These are phyloP conservation scores for Phytophthora fragariae DNA, from an alignment of 352 stramenopile genomes.

Conservation along the genomic window DNA sequence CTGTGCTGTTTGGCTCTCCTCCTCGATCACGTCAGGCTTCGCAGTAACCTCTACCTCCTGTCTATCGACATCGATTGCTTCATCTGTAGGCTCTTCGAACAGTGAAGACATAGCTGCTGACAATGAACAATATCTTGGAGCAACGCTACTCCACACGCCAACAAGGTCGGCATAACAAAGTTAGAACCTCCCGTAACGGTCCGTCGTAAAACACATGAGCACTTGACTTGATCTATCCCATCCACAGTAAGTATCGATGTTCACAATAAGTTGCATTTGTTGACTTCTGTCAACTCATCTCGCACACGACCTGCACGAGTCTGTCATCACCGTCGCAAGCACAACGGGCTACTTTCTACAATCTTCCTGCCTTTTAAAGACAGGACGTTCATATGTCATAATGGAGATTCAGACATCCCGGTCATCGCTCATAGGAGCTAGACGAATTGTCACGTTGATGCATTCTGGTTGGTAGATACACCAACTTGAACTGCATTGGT, in stretches of 20 bases:
- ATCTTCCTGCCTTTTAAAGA: slow-evolving; percentile 26
- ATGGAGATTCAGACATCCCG: background rate
- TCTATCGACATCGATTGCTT: slow-evolving; percentile 4
- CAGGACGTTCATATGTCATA: slow-evolving; percentile 17
- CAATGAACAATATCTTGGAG: slow-evolving; percentile 17
- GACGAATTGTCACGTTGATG: slow-evolving; percentile 28
- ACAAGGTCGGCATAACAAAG: slow-evolving; percentile 5
- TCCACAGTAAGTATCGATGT: slow-evolving; percentile 15
- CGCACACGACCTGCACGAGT: slow-evolving; percentile 7
- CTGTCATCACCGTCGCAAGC: slow-evolving; percentile 8
- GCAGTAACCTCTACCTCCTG: background rate
- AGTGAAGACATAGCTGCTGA: slow-evolving; percentile 18
- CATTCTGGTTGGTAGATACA: slow-evolving; percentile 4
- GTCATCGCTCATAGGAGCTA: slow-evolving; percentile 2
- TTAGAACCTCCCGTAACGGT: slow-evolving; percentile 27
- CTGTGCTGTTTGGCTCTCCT: background rate
- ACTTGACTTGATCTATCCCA: background rate
- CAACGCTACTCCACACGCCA: background rate
- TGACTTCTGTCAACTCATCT: slow-evolving; percentile 33
- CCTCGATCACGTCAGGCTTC: background rate
- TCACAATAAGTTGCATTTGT: slow-evolving; percentile 49
- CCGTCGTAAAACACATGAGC: background rate
- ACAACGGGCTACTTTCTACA: slow-evolving; percentile 37
- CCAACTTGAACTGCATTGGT: slow-evolving; percentile 2
- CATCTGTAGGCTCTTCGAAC: slow-evolving; percentile 1